Percentiles rank a stretch among this genome's conserved stretches.
phyloP scores from a whole-genome alignment of 371 early-diverging fungal species.

The Lichtheimia corymbifera region DNA sequence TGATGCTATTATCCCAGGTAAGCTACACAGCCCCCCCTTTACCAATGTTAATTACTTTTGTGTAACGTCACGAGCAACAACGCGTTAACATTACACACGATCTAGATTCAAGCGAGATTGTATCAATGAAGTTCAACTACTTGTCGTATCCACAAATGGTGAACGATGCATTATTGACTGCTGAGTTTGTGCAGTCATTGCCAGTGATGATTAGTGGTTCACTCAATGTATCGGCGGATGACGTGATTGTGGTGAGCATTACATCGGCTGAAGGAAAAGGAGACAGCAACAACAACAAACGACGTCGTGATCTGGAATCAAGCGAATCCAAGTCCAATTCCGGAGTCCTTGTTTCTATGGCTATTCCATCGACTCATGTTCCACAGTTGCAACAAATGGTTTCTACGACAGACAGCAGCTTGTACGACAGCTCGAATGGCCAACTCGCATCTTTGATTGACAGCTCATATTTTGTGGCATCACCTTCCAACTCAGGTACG shows the following conservation, averaged over 20 bases:
- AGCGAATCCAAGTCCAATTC: constrained; percentile 7
- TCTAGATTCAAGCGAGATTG: constrained; percentile 32
- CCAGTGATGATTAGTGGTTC: constrained; percentile 34
- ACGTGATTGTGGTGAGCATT: constrained; percentile 49
- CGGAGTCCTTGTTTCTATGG: constrained; percentile 43
- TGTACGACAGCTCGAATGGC: constrained; percentile 39
- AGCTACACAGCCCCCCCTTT: neutral
- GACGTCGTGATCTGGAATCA: constrained; percentile 9
- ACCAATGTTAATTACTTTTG: neutral
- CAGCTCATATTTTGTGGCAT: constrained; percentile 24
- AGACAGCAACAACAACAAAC: constrained; percentile 3
- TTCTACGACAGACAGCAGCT: constrained; percentile 19
- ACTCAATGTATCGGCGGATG: constrained; percentile 30
- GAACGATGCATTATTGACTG: constrained; percentile 42
- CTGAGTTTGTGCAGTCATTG: constrained; percentile 46
- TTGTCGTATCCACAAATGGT: constrained; percentile 48
- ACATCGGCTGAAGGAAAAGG: constrained; percentile 21
- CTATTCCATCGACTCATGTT: constrained; percentile 31
- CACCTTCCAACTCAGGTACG: constrained; percentile 3
- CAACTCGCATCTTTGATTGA: constrained; percentile 44
- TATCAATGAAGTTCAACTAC: constrained; percentile 43
- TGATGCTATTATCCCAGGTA: constrained; percentile 46
- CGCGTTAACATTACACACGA: neutral
- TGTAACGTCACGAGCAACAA: neutral
- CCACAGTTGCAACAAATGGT: constrained; percentile 25